These are phyloP conservation scores for Limtongozyma cylindracea DNA, from an alignment of 805 yeast genomes.

Conservation along the genomic window DNA sequence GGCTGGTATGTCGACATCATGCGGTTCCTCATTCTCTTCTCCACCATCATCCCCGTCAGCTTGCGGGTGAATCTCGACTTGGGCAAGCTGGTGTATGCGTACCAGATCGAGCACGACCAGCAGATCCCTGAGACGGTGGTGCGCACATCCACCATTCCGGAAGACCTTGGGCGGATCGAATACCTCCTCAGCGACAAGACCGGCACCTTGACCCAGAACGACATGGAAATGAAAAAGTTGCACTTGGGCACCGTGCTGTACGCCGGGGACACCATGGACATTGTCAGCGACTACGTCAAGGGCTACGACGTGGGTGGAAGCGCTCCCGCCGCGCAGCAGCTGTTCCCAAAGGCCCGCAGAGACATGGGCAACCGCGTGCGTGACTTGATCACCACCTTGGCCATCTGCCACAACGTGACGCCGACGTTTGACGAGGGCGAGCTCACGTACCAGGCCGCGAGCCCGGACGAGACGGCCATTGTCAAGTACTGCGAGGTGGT, in stretches of 20 bases:
- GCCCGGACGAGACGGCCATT: slow-evolving; percentile 96
- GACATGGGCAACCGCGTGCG: slow-evolving; percentile 57
- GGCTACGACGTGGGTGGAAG: slow-evolving; percentile 1
- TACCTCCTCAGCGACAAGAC: slow-evolving; percentile 85
- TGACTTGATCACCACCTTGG: slow-evolving; percentile 60
- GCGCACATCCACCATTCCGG: slow-evolving; percentile 93
- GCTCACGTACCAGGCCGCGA: slow-evolving; percentile 79
- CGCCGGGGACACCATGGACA: slow-evolving; percentile 79
- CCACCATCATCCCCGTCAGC: slow-evolving; percentile 91
- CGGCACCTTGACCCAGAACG: slow-evolving; percentile 93
- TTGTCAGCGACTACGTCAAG: slow-evolving; percentile 45
- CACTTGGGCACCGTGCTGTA: slow-evolving; percentile 87
- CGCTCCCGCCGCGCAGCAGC: too few species aligned
- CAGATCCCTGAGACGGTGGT: slow-evolving; percentile 75
- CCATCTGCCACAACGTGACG: slow-evolving; percentile 93
- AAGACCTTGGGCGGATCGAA: slow-evolving; percentile 89
- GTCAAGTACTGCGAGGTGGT: slow-evolving; percentile 75
- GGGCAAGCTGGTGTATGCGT: slow-evolving; percentile 89
- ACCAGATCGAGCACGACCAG: slow-evolving; percentile 75
- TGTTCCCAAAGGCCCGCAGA: slow-evolving; percentile 16
- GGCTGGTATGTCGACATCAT: slow-evolving; percentile 82
- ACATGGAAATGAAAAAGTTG: slow-evolving; percentile 85
- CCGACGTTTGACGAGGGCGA: slow-evolving; percentile 35
- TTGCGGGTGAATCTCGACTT: slow-evolving; percentile 83
- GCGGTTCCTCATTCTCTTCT: slow-evolving; percentile 76